Percentiles rank a stretch among this genome's conserved stretches.
These are phyloP conservation scores for Flaveria floridana DNA, from an alignment of 140 eudicot genomes.

Conservation along the genomic window DNA sequence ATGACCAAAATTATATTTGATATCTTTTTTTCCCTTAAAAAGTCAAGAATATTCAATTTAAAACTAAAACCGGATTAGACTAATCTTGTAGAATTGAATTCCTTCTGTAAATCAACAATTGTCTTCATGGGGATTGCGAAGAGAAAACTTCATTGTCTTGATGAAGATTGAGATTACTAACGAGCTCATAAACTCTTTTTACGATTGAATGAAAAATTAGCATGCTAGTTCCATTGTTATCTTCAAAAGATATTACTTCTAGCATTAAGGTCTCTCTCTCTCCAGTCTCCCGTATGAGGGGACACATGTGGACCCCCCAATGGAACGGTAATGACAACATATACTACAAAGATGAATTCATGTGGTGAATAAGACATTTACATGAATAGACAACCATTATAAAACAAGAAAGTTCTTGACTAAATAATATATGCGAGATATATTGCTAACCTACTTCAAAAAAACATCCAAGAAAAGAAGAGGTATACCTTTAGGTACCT, in stretches of 20 bases:
- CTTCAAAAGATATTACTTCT: neutral
- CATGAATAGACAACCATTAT: constrained; percentile 27
- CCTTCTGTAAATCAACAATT: neutral
- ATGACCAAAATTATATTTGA: neutral
- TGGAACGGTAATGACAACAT: constrained; percentile 20
- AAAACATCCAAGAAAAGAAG: constrained; percentile 40
- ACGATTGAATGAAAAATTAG: neutral
- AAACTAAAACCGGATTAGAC: neutral
- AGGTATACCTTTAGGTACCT: constrained; percentile 29
- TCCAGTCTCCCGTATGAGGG: neutral
- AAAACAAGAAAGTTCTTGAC: constrained; percentile 13
- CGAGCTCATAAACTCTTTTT: neutral
- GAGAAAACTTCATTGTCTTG: neutral
- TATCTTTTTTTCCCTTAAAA: neutral
- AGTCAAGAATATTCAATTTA: neutral
- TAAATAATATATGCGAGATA: constrained; percentile 21
- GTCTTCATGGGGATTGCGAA: neutral
- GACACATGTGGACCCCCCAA: constrained; percentile 25
- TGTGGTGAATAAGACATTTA: constrained; percentile 10
- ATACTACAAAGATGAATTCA: constrained; percentile 19
- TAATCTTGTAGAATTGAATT: neutral
- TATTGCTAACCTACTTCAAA: constrained; percentile 38
- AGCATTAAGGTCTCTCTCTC: constrained; percentile 21
- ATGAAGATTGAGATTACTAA: neutral
- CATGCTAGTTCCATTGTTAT: neutral